Conservation (phyloP, 768 basidiomycete species). For the Leccinum longicurvipes region DNA sequence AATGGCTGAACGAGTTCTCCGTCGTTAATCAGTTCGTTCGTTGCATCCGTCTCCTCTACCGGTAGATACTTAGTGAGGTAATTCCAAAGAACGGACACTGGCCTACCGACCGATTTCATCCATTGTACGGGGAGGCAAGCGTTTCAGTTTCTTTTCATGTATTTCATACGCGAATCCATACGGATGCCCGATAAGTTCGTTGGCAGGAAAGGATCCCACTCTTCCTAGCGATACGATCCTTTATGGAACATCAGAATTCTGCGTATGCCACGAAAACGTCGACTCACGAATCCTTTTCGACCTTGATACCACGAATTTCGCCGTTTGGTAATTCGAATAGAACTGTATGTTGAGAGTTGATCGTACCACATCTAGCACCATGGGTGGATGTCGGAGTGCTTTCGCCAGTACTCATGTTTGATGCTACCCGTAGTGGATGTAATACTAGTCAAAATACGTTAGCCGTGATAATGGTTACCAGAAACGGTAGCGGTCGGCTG, state of each 20-base stretch:
- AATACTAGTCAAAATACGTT: background rate
- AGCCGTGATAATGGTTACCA: background rate
- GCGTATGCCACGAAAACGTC: background rate
- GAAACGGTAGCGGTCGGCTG: background rate
- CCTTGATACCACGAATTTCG: conserved; percentile 69
- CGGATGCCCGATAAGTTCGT: conserved; percentile 75
- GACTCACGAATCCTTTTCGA: conserved; percentile 69
- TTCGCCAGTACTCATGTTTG: conserved; percentile 17
- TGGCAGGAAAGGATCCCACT: conserved; percentile 77
- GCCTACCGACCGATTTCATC: conserved; percentile 69
- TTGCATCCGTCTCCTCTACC: conserved; percentile 93
- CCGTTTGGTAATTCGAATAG: conserved; percentile 78
- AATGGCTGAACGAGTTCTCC: conserved; percentile 81
- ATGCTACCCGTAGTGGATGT: too few species aligned
- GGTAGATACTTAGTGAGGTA: background rate
- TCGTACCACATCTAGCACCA: conserved; percentile 30
- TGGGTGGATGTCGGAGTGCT: conserved; percentile 1
- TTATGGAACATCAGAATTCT: conserved; percentile 7
- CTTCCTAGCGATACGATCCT: conserved; percentile 79
- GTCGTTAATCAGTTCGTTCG: conserved; percentile 94
- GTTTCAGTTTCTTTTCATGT: conserved; percentile 60
- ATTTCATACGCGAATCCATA: conserved; percentile 93
- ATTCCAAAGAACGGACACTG: background rate
- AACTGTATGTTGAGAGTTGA: conserved; percentile 72
- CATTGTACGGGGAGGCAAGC: conserved; percentile 58